Evolutionary conservation across 108 stramenopile species (phyloP), one percentile per base, ranked within the genome.

Genomic region (Nitzschia sp.): DNA sequence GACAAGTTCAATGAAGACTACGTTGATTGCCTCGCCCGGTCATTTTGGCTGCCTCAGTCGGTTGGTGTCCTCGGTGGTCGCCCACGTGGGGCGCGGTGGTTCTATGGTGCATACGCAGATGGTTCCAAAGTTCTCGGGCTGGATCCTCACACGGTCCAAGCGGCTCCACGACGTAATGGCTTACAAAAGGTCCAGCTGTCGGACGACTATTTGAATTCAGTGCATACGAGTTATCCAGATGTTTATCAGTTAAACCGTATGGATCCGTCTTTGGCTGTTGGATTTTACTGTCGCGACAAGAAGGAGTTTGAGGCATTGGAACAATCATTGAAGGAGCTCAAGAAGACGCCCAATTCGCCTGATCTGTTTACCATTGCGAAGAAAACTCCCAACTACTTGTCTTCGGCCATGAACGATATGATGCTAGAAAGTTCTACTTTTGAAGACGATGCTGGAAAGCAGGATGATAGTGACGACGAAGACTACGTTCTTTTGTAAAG

Each of bases 1-100:
- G 74, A 85, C 24, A 69, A 55, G 9, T 85, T 95, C 69, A 75
- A 90, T 60, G 73, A 80, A 35, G 49, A 62, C 3, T 93, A 92
- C 60, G 75, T 78, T 5, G 55, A 67, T 21, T 36, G 80, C 0
- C 56, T 96, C 2, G 76, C 87, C 21, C 76, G 82, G 33, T 57
- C 82, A 6, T 76, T 96, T 36, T 76, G 82, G 58, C 73, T 96
- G 28, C 82, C 85, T 3, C 89, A 92, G 68, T 92, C 91, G 9
- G 89, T 94, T 25, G 95, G 95, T 11, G 81, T 96, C 53, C 46
- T 96, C n/a, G 95, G 95, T 6, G 95, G 95, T 21, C 82, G 89
- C 23, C 92, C 92, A 8, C 65, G 95, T 0, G 89, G 90, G 64
- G 95, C 95, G 3, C 82, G 93, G 45, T 96, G 90, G 89, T 96